These are phyloP conservation scores for Pseudocercospora fijiensis DNA, from an alignment of 2,329 filamentous ascomycete genomes.

Conservation along the genomic window DNA sequence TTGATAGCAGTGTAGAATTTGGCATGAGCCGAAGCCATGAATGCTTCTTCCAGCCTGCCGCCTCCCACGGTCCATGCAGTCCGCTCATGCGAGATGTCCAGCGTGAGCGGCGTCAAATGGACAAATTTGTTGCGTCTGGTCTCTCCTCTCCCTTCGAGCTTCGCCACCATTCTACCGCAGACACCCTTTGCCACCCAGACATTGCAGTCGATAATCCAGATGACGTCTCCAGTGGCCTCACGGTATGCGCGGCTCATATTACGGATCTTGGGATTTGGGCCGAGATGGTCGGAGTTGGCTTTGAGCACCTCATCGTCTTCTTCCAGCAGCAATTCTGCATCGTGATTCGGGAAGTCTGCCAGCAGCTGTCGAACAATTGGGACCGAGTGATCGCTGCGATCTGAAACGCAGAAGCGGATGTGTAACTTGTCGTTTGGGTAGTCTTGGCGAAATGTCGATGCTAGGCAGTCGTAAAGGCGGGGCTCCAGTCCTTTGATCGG, in stretches of 20 bases:
- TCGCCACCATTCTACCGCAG: constrained; percentile 84
- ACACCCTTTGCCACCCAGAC: constrained; percentile 83
- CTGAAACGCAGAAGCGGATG: constrained; percentile 78
- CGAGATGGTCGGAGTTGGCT: constrained; percentile 57
- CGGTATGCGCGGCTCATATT: constrained; percentile 93
- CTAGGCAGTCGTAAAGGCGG: constrained; percentile 86
- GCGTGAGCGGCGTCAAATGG: constrained; percentile 84
- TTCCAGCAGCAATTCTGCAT: constrained; percentile 75
- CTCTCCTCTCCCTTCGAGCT: constrained; percentile 67
- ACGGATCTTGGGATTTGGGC: constrained; percentile 96
- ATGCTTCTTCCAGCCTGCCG: constrained; percentile 87
- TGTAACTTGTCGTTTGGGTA: constrained; percentile 77
- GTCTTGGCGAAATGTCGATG: constrained; percentile 76
- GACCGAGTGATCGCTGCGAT: constrained; percentile 71
- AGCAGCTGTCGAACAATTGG: constrained; percentile 70
- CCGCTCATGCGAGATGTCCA: constrained; percentile 60
- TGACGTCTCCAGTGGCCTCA: constrained; percentile 79
- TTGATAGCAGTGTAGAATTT: constrained; percentile 99
- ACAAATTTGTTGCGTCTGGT: constrained; percentile 74
- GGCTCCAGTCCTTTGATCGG: constrained; percentile 92
- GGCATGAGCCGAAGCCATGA: constrained; percentile 88
- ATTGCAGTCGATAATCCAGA: constrained; percentile 97
- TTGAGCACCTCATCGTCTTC: constrained; percentile 73
- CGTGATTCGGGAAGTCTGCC: constrained; percentile 67
- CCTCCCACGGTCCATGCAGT: constrained; percentile 54